phyloP scores from a whole-genome alignment of 768 basidiomycete species.

The Pleurotus giganteus region DNA sequence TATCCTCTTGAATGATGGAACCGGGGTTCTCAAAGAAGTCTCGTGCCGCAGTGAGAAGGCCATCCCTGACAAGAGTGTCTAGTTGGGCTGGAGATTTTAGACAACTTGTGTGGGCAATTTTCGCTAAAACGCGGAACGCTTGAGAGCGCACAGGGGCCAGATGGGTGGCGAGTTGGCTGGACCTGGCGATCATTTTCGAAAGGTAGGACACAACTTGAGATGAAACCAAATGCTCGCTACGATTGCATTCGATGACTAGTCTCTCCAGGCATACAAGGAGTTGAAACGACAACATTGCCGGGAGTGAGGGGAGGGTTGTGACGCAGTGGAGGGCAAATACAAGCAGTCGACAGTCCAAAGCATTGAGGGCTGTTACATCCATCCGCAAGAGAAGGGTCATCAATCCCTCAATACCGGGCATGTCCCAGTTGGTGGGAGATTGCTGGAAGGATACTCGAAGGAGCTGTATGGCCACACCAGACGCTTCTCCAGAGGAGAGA shows the following conservation, averaged over 20 bases:
- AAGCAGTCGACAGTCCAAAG: not conserved
- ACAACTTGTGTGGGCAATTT: not conserved
- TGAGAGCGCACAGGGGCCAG: not conserved
- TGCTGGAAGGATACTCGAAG: not conserved
- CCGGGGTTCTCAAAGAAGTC: constrained; percentile 8
- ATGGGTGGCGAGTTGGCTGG: not conserved
- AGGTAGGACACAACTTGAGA: not conserved
- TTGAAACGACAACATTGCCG: not conserved
- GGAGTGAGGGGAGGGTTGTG: not conserved
- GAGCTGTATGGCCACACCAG: not conserved
- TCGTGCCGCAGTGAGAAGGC: not conserved
- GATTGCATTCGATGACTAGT: not conserved
- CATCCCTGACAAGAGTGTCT: not conserved
- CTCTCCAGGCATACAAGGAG: not conserved
- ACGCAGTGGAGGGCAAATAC: not conserved
- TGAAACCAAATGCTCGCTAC: not conserved
- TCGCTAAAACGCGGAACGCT: constrained; percentile 5
- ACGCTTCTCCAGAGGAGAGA: not conserved
- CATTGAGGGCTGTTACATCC: not conserved
- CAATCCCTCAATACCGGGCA: not conserved
- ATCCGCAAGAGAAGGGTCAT: not conserved
- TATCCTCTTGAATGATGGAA: constrained; percentile 9
- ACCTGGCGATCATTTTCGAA: not conserved
- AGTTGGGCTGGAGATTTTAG: not conserved
- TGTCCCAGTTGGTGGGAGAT: not conserved